phyloP scores from a whole-genome alignment of 495 filamentous ascomycete genomes.

The Trichoderma parareesei region DNA sequence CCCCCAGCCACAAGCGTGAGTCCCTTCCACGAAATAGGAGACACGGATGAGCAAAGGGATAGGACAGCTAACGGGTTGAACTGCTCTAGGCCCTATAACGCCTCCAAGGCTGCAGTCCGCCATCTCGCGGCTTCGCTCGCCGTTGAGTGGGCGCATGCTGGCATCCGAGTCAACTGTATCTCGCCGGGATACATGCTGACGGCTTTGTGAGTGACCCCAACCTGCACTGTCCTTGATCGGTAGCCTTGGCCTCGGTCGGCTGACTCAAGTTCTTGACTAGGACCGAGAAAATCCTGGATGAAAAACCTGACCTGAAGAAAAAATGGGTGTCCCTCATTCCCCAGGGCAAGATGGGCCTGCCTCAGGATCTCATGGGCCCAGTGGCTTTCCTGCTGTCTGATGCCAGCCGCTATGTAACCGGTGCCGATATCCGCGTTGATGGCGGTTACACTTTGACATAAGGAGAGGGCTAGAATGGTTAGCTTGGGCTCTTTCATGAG shows the following conservation, averaged over 20 bases:
- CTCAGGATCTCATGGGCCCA: conserved; percentile 87
- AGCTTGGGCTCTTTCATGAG: too few species aligned
- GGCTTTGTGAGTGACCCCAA: conserved; percentile 55
- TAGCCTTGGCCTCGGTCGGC: too few species aligned
- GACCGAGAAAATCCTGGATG: conserved; percentile 88
- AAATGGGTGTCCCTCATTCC: conserved; percentile 91
- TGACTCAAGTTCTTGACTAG: conserved; percentile 31
- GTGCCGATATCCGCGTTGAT: conserved; percentile 82
- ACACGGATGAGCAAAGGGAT: not conserved
- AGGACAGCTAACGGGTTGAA: conserved; percentile 11
- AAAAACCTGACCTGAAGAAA: conserved; percentile 77
- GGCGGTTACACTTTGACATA: conserved; percentile 86
- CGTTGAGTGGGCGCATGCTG: conserved; percentile 80
- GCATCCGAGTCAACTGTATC: conserved; percentile 87
- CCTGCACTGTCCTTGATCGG: not conserved
- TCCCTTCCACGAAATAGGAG: not conserved
- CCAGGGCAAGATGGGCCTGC: conserved; percentile 83
- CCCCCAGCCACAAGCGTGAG: conserved; percentile 77
- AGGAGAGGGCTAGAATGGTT: conserved; percentile 15
- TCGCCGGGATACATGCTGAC: conserved; percentile 93
- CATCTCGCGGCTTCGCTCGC: conserved; percentile 74
- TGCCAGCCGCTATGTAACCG: conserved; percentile 78
- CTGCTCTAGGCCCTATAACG: conserved; percentile 63
- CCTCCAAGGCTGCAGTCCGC: conserved; percentile 78
- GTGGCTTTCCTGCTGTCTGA: conserved; percentile 87